These are phyloP conservation scores for Penicillium sp. DNA, from an alignment of 2,329 filamentous ascomycete species.

Conservation along the genomic window DNA sequence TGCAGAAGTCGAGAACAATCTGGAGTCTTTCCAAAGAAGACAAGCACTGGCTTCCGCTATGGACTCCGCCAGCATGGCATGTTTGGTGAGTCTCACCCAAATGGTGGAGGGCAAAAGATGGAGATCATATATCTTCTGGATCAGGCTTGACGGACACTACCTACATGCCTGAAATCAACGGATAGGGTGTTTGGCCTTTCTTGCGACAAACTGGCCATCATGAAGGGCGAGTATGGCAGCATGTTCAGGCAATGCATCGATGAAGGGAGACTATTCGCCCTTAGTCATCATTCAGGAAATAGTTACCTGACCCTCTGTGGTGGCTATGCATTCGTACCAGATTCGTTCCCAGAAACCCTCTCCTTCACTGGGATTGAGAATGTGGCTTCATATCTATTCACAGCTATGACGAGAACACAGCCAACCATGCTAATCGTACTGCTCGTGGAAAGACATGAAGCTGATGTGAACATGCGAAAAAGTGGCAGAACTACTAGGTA, in stretches of 20 bases:
- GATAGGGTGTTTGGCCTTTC: no score
- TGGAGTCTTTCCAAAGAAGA: neutral
- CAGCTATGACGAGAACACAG: neutral
- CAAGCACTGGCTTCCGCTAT: neutral
- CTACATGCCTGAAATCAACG: neutral
- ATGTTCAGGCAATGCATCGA: neutral
- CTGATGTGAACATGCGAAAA: slow-evolving; percentile 1
- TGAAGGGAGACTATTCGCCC: neutral
- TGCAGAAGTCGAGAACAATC: neutral
- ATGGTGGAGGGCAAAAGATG: slow-evolving; percentile 2
- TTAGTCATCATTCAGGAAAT: neutral
- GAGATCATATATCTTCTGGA: slow-evolving; percentile 2
- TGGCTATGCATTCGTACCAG: neutral
- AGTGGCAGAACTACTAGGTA: neutral
- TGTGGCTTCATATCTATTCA: neutral
- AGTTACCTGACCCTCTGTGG: neutral
- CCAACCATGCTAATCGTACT: slow-evolving; percentile 4
- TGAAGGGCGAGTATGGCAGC: neutral
- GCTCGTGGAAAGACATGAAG: slow-evolving; percentile 2
- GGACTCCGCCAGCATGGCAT: neutral
- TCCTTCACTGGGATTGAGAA: neutral
- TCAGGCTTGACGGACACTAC: neutral
- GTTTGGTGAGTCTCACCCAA: neutral
- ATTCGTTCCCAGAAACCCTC: neutral
- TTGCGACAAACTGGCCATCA: no score